Evolutionary conservation across 257 asterid genomes (phyloP).

Genomic region (Paulownia fortunei): DNA sequence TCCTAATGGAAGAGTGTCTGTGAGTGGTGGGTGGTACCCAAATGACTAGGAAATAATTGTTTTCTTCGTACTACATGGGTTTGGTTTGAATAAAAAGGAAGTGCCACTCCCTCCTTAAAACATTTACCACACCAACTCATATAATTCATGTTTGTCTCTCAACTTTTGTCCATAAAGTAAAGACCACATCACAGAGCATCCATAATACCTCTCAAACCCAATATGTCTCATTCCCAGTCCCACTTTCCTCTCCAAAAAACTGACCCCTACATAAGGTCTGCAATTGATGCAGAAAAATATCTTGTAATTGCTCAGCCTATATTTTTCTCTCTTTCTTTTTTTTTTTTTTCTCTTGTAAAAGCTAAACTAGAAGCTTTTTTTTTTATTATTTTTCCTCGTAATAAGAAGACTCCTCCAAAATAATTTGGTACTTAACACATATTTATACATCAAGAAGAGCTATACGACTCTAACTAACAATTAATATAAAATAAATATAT

Average conservation of each 20-base stretch:
- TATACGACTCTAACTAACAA: too few relatives aligned
- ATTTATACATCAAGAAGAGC: too few relatives aligned
- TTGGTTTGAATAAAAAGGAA: slow-evolving; percentile 27
- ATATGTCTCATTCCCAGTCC: background rate
- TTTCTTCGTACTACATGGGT: slow-evolving; percentile 27
- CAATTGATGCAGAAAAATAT: background rate
- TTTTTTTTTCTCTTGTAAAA: too few relatives aligned
- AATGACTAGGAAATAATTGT: slow-evolving; percentile 69
- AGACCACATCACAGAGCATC: slow-evolving; percentile 32
- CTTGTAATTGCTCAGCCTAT: background rate
- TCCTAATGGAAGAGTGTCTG: slow-evolving; percentile 40
- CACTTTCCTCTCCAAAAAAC: background rate
- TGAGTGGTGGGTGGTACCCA: slow-evolving; percentile 51
- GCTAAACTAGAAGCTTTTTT: too few relatives aligned
- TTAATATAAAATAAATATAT: too few relatives aligned
- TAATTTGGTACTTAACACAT: too few relatives aligned
- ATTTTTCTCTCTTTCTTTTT: background rate
- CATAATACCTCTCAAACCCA: slow-evolving; percentile 33
- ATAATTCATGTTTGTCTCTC: slow-evolving; percentile 17
- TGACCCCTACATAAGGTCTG: background rate
- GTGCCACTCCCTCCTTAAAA: background rate
- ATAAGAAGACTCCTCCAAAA: too few relatives aligned
- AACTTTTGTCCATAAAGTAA: slow-evolving; percentile 1
- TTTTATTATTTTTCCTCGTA: too few relatives aligned
- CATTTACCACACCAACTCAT: slow-evolving; percentile 21